Evolutionary conservation across 192 early-diverging fungal genomes (phyloP), one percentile per base, ranked within the genome.

Genomic region (Phlyctochytrium planicorne): DNA sequence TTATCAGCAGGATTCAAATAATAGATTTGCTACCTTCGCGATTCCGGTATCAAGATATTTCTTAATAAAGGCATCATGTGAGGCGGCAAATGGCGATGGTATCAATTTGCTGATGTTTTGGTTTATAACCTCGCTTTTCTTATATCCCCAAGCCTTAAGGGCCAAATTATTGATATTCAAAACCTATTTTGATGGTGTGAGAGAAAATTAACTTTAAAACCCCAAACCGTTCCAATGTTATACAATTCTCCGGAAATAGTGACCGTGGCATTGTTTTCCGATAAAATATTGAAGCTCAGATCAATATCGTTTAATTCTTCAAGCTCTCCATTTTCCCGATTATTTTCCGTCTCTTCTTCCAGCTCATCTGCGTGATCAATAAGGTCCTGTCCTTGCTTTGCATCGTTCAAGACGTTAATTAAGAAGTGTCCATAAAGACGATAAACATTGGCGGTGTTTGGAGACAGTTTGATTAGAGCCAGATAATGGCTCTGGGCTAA

Each of bases 311-410:
- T 33, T 17, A 57, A 30, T 17, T 23, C 47, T 1, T 24, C 64
- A 29, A 3, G 35, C n/a, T 65, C 33, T 25, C 52, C 69, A 47
- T 47, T 20, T 14, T 6, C 68, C 23, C 30, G 30, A 24, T 69
- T 69, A 47, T 47, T 20, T 14, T 6, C 68, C 23, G 40, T 23
- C 20, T 69, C 72, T 24, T 68, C 76, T 34, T 79, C 76, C 29
- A 82, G 25, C 53, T 82, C 77, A 30, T 79, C 77, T 12, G 80
- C 80, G 47, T 72, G 74, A 17, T 79, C 69, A n/a, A 82, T 32
- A 16, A 79, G 40, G 20, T 60, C 63, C 53, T 78, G 71, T 0
- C 74, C 80, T 25, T 63, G 55, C 32, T 67, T 71, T 16, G 70
- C 56, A 60, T 82, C 80, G 56, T 82, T 82, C 24, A 82, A 25